phyloP scores from a whole-genome alignment of 495 filamentous ascomycete species.

The Podospora pseudocomata region DNA sequence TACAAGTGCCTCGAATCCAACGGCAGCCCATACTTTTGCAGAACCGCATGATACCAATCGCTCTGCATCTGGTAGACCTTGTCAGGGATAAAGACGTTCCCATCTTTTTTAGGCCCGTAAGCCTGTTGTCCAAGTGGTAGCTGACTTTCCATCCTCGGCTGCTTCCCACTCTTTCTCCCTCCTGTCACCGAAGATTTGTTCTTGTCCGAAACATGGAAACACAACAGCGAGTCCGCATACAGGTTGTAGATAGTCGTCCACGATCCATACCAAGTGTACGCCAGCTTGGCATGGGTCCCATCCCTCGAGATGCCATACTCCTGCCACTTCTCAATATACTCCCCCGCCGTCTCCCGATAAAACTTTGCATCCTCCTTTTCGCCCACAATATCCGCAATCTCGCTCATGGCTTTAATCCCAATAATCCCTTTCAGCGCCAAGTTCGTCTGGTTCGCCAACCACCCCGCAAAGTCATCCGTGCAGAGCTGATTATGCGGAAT shows the following conservation, averaged over 20 bases:
- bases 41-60: slow-evolving; percentile 81
- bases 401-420: slow-evolving; percentile 90
- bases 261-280: slow-evolving; percentile 91
- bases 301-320: slow-evolving; percentile 77
- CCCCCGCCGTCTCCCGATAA: slow-evolving; percentile 66
- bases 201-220: slow-evolving; percentile 58
- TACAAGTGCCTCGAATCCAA: slow-evolving; percentile 85
- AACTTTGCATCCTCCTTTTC: slow-evolving; percentile 62
- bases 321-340: slow-evolving; percentile 82
- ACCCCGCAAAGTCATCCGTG: slow-evolving; percentile 95
- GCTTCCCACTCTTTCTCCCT: background rate
- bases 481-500: slow-evolving; percentile 84
- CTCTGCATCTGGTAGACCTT: slow-evolving; percentile 79
- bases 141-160: slow-evolving; percentile 6
- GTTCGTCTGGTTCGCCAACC: slow-evolving; percentile 89
- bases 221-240: slow-evolving; percentile 77
- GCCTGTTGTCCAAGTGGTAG: background rate
- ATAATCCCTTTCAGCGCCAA: slow-evolving; percentile 91
- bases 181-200: slow-evolving; percentile 3
- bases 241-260: slow-evolving; percentile 96
- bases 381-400: slow-evolving; percentile 68
- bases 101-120: background rate
- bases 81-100: slow-evolving; percentile 55
- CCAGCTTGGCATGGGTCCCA: slow-evolving; percentile 78
- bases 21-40: slow-evolving; percentile 76